These are phyloP conservation scores for Leccinum rimulosum DNA, from an alignment of 768 basidiomycete species.

Conservation along the genomic window DNA sequence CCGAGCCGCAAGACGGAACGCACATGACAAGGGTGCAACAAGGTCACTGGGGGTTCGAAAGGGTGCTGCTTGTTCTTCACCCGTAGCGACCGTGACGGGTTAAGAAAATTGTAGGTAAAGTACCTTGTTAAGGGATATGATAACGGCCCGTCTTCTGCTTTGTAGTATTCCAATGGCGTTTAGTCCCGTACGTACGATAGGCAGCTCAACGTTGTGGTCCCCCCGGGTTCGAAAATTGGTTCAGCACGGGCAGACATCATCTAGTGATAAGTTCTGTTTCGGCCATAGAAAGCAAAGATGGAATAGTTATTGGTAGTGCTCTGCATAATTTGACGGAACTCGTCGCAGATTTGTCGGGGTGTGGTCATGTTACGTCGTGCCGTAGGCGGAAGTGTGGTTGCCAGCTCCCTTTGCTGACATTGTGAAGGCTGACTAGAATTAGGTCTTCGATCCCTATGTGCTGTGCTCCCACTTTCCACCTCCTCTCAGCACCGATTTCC, in stretches of 20 bases:
- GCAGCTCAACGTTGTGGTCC: neutral
- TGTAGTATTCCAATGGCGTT: neutral
- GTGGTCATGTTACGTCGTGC: conserved; percentile 1
- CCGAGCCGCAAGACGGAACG: neutral
- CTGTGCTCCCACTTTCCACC: conserved; percentile 58
- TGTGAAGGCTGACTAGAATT: conserved; percentile 74
- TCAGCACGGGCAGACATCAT: neutral
- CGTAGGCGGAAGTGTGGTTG: conserved; percentile 69
- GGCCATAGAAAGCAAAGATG: neutral
- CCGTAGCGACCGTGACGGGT: neutral
- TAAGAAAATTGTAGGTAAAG: neutral
- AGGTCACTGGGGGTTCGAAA: neutral
- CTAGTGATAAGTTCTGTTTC: neutral
- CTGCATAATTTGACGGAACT: neutral
- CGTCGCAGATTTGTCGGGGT: neutral
- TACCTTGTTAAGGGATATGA: neutral
- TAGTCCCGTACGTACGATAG: neutral
- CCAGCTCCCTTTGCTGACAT: conserved; percentile 81
- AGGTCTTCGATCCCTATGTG: conserved; percentile 65
- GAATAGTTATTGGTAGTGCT: neutral
- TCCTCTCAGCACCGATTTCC: conserved; percentile 60
- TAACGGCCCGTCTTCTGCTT: neutral
- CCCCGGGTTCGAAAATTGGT: neutral
- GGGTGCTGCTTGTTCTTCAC: neutral
- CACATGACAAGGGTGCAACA: neutral